Evolutionary conservation across 2,329 filamentous ascomycete genomes (phyloP).

Genomic region (Periconia sp.): DNA sequence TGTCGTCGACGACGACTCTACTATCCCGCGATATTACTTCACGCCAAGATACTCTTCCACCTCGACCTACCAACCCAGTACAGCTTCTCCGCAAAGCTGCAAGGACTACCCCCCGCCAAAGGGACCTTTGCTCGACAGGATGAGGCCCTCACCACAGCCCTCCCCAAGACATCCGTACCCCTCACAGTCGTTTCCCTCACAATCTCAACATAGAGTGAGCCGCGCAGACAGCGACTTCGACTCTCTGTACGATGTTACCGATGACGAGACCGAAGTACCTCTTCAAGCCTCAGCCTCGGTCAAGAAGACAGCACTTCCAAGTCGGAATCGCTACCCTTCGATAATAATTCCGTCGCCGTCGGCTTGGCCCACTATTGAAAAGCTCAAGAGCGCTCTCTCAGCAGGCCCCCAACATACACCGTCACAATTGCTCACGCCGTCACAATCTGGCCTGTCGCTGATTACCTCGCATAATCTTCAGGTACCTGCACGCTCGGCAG

Average conservation of each 20-base stretch:
- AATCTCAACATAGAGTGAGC: constrained; percentile 68
- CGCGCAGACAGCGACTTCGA: constrained; percentile 78
- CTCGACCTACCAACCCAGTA: constrained; percentile 38
- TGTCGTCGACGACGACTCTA: constrained; percentile 60
- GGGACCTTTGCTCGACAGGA: constrained; percentile 64
- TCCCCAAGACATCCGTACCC: constrained; percentile 59
- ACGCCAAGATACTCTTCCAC: constrained; percentile 43
- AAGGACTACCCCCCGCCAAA: constrained; percentile 75
- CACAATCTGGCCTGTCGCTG: constrained; percentile 74
- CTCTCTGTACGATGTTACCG: constrained; percentile 85
- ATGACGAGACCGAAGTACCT: constrained; percentile 69
- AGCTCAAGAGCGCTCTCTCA: constrained; percentile 62
- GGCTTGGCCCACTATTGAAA: constrained; percentile 63
- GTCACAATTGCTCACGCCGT: constrained; percentile 71
- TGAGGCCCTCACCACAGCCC: constrained; percentile 57
- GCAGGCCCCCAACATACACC: constrained; percentile 50
- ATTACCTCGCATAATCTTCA: constrained; percentile 65
- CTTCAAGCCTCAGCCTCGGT: constrained; percentile 60
- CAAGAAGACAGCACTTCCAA: constrained; percentile 48
- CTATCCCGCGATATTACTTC: constrained; percentile 45
- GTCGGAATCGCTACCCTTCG: constrained; percentile 60
- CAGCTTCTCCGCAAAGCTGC: constrained; percentile 52
- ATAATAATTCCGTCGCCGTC: constrained; percentile 65
- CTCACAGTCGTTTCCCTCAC: constrained; percentile 56
- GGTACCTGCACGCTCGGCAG: constrained; percentile 76